Evolutionary conservation across 441 rosid genomes (phyloP).

Genomic region (Dalechampia spathulata): DNA sequence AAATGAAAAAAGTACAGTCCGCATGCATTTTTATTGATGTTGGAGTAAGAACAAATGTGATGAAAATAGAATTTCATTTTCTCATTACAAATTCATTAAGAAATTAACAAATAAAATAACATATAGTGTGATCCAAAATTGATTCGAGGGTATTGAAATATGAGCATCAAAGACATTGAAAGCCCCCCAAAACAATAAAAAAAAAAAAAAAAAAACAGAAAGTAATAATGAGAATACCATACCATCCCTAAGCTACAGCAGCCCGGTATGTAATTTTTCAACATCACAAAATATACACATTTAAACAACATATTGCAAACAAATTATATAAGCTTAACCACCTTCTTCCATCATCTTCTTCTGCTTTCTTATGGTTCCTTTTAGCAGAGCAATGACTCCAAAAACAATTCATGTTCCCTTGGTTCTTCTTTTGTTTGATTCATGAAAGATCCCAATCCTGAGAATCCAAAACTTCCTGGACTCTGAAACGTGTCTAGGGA

Average conservation of each 20-base stretch:
- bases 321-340: conserved; percentile 20
- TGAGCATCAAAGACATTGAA: no score
- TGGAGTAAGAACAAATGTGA: no score
- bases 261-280: neutral
- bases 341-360: conserved; percentile 5
- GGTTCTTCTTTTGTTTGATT: conserved; percentile 55
- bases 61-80: no score
- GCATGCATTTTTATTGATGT: no score
- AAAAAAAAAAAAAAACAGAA: no score
- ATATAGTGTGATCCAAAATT: no score
- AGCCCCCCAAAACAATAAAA: no score
- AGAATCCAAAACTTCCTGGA: conserved; percentile 31
- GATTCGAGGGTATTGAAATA: no score
- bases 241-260: conserved; percentile 1
- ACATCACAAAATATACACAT: conserved; percentile 25
- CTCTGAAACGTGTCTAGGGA: conserved; percentile 43
- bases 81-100: no score
- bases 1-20: no score
- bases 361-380: neutral
- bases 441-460: conserved; percentile 35
- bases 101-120: no score
- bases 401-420: conserved; percentile 43
- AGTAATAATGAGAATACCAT: no score
- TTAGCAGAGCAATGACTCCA: conserved; percentile 43
- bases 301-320: conserved; percentile 21